phyloP scores from a whole-genome alignment of 192 early-diverging fungal species.

The Chytriomyces sp. region DNA sequence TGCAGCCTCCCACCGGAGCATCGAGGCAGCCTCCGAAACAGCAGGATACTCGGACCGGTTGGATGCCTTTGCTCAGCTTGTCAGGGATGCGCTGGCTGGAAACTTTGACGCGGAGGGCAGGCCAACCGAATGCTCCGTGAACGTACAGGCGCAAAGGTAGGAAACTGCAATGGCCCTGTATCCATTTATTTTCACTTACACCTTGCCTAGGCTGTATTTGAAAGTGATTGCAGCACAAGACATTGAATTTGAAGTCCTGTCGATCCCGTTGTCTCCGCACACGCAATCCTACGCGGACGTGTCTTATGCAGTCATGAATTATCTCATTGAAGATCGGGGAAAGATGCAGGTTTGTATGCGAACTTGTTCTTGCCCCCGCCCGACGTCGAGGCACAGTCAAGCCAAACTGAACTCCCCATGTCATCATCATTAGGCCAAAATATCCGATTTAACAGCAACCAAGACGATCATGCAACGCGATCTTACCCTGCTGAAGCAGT shows the following conservation, averaged over 20 bases:
- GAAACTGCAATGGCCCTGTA: background rate
- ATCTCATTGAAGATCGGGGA: background rate
- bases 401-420: background rate
- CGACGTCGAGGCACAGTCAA: background rate
- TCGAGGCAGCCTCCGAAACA: background rate
- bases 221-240: constrained; percentile 13
- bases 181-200: background rate
- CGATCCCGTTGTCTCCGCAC: background rate
- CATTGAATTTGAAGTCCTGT: constrained; percentile 22
- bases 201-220: background rate
- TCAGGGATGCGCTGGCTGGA: constrained; percentile 7
- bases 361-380: too few species aligned
- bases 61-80: constrained; percentile 7
- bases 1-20: constrained; percentile 9
- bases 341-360: constrained; percentile 4
- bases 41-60: constrained; percentile 10
- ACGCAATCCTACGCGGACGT: background rate
- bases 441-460: background rate
- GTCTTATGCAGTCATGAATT: background rate
- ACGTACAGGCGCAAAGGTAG: background rate
- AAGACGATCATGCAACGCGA: constrained; percentile 9
- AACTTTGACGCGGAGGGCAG: constrained; percentile 3
- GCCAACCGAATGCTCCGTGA: constrained; percentile 19
- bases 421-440: background rate
- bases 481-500: constrained; percentile 9